Conservation (phyloP, 345 rosid genomes). For the Eucalyptus paniculata region DNA sequence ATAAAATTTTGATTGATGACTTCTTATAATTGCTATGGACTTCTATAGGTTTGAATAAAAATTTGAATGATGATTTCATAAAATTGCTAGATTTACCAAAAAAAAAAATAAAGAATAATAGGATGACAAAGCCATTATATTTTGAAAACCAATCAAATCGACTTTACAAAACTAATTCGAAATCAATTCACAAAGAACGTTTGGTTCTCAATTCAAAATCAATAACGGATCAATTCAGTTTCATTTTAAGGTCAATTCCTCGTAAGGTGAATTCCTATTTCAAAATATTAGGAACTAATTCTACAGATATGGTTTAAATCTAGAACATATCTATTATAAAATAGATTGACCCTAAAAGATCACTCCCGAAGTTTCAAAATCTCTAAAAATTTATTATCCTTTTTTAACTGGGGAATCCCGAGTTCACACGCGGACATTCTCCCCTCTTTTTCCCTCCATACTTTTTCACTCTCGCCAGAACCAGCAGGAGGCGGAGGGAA, state of each 20-base stretch:
- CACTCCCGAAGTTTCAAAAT: not conserved
- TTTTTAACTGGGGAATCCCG: not conserved
- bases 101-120: not conserved
- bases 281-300: not conserved
- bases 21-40: too few relatives aligned
- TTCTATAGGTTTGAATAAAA: too few relatives aligned
- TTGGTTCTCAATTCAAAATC: not conserved
- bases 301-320: not conserved
- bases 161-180: too few relatives aligned
- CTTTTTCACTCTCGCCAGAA: not conserved
- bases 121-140: not conserved
- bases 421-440: not conserved
- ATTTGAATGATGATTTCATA: too few relatives aligned
- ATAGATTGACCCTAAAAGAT: not conserved
- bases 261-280: not conserved
- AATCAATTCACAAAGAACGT: accelerated
- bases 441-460: not conserved
- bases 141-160: not conserved
- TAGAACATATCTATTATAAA: not conserved
- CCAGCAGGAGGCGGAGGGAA: not conserved
- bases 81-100: too few relatives aligned
- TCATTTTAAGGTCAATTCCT: not conserved
- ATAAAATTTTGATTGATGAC: too few relatives aligned
- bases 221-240: accelerated
- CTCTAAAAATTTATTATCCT: not conserved